A percentile compares a stretch with the other conserved stretches of the same genome.
These are phyloP conservation scores for Dendryphion nanum DNA, from an alignment of 2,329 filamentous ascomycete genomes.

Conservation along the genomic window DNA sequence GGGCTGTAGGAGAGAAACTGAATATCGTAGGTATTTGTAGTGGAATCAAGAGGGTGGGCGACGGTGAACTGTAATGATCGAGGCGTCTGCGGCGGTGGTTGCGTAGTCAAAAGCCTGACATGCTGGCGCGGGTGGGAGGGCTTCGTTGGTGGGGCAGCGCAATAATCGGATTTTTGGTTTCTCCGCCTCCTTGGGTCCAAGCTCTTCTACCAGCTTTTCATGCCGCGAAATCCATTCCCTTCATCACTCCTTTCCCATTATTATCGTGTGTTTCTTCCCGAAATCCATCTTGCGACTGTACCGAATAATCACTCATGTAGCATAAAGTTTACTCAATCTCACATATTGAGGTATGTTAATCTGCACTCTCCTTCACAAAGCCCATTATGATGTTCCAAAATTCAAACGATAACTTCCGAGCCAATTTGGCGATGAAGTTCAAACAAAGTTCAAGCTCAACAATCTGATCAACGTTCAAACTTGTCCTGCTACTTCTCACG, in stretches of 20 bases:
- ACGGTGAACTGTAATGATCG: too few relatives aligned
- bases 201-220: not conserved
- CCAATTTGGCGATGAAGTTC: constrained; percentile 32
- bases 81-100: not conserved
- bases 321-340: not conserved
- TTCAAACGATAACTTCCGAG: constrained; percentile 36
- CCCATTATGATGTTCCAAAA: constrained; percentile 30
- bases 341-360: constrained; percentile 16
- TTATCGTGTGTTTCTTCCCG: too few relatives aligned
- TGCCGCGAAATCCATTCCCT: not conserved
- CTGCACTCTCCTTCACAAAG: not conserved
- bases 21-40: not conserved
- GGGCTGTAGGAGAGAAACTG: not conserved
- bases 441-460: constrained; percentile 54
- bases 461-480: constrained; percentile 52
- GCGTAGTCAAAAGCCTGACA: not conserved
- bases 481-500: too few relatives aligned
- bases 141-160: constrained; percentile 9
- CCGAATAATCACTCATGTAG: not conserved
- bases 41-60: too few relatives aligned
- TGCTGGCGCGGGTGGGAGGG: not conserved
- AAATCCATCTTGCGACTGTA: not conserved
- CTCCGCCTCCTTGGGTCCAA: not conserved
- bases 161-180: not conserved
- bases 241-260: not conserved